phyloP scores from a whole-genome alignment of 371 early-diverging fungal species.

The Entomophthora muscae region DNA sequence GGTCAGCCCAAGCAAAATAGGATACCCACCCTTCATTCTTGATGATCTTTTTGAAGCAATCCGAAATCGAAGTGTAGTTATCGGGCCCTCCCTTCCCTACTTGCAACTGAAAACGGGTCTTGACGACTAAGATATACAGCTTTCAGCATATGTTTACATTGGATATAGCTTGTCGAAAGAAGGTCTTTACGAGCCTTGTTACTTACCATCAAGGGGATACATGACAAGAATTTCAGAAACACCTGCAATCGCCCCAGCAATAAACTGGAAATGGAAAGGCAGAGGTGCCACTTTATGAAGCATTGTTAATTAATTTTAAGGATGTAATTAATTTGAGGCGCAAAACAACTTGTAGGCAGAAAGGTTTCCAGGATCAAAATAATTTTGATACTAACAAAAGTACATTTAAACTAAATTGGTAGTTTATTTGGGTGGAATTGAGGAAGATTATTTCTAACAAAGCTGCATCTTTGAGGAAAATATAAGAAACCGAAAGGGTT shows the following conservation, averaged over 20 bases:
- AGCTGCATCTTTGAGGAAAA: too few relatives aligned
- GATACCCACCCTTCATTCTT: slow-evolving; percentile 66
- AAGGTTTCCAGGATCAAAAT: too few relatives aligned
- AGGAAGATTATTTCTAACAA: too few relatives aligned
- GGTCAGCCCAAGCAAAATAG: neutral
- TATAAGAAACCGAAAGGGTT: too few relatives aligned
- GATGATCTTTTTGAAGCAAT: slow-evolving; percentile 69
- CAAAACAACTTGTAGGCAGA: too few relatives aligned
- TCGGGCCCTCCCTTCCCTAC: slow-evolving; percentile 46
- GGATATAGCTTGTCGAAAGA: neutral
- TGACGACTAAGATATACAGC: slow-evolving; percentile 42
- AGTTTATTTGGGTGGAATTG: too few relatives aligned
- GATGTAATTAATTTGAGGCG: too few relatives aligned
- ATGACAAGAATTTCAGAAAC: slow-evolving; percentile 86
- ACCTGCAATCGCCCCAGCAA: slow-evolving; percentile 91
- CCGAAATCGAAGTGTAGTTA: slow-evolving; percentile 50
- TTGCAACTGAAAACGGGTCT: slow-evolving; percentile 91
- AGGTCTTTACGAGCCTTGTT: neutral
- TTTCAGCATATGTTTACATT: neutral
- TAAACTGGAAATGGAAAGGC: slow-evolving; percentile 76
- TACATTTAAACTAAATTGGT: too few relatives aligned
- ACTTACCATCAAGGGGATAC: slow-evolving; percentile 89
- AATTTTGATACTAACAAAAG: too few relatives aligned
- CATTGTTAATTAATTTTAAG: neutral
- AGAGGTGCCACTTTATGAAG: slow-evolving; percentile 30